These are phyloP conservation scores for Canariomyces notabilis DNA, from an alignment of 2,329 filamentous ascomycete genomes.

Conservation along the genomic window DNA sequence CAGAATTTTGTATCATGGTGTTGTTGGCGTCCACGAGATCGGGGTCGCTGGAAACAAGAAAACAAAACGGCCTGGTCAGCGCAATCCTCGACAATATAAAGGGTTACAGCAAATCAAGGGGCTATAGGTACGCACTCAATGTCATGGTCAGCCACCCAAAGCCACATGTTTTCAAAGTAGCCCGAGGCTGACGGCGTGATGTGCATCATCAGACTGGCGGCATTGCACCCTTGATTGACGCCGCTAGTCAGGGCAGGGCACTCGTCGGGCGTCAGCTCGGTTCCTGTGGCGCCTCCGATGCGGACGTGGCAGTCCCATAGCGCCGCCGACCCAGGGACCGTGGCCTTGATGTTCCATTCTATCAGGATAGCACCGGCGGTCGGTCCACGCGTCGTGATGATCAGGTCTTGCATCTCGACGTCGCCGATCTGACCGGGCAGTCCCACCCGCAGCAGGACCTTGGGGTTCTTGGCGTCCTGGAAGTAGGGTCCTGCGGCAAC, in stretches of 20 bases:
- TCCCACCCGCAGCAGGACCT: constrained; percentile 61
- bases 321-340: constrained; percentile 36
- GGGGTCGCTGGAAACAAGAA: too few relatives aligned
- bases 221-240: constrained; percentile 38
- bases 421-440: constrained; percentile 52
- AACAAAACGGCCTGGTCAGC: too few relatives aligned
- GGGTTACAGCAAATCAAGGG: too few relatives aligned
- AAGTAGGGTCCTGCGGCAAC: constrained; percentile 55
- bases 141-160: constrained; percentile 61
- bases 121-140: too few relatives aligned
- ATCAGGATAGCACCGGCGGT: constrained; percentile 64
- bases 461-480: constrained; percentile 50
- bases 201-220: constrained; percentile 36
- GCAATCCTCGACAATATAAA: too few relatives aligned
- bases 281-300: constrained; percentile 65
- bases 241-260: constrained; percentile 47
- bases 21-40: constrained; percentile 6
- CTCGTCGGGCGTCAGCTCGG: constrained; percentile 56
- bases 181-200: constrained; percentile 42
- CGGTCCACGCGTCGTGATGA: constrained; percentile 46
- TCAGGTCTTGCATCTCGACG: constrained; percentile 64
- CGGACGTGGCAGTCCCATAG: constrained; percentile 69
- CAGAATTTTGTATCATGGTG: constrained; percentile 26
- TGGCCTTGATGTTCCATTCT: constrained; percentile 60
- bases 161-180: constrained; percentile 52